Evolutionary conservation across 2,329 filamentous ascomycete genomes (phyloP).

Genomic region (Zalaria sp.): DNA sequence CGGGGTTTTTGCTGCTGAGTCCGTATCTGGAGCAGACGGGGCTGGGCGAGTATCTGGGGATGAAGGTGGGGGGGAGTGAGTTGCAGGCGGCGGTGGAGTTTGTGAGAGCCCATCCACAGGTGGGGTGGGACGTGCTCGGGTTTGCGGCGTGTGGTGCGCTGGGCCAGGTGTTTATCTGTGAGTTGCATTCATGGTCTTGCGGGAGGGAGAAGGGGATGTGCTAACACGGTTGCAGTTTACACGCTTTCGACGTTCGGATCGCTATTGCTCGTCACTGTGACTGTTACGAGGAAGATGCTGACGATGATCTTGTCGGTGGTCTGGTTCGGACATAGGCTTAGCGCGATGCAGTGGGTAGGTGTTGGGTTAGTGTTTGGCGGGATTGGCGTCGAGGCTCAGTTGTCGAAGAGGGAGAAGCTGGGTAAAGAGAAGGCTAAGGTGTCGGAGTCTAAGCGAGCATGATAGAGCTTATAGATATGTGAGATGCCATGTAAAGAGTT

Average conservation of each 20-base stretch:
- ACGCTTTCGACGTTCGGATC: conserved; percentile 87
- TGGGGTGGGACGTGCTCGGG: conserved; percentile 75
- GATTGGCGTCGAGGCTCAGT: conserved; percentile 77
- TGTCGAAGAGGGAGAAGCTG: conserved; percentile 70
- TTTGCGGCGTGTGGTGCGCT: conserved; percentile 85
- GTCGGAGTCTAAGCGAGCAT: not conserved
- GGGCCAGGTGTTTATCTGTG: conserved; percentile 86
- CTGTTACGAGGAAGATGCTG: conserved; percentile 96
- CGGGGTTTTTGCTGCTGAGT: conserved; percentile 59
- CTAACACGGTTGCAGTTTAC: conserved; percentile 40
- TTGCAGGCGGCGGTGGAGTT: conserved; percentile 68
- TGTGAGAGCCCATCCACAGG: conserved; percentile 62
- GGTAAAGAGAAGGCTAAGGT: conserved; percentile 51
- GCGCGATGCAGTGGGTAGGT: conserved; percentile 83
- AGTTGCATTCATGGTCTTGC: conserved; percentile 10
- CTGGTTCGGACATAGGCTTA: conserved; percentile 81
- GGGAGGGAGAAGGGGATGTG: not conserved
- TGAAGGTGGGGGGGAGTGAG: conserved; percentile 45
- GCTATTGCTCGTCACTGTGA: conserved; percentile 86
- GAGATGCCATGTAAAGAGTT: too few species aligned
- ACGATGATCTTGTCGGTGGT: conserved; percentile 96
- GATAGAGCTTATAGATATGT: not conserved
- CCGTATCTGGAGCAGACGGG: conserved; percentile 60
- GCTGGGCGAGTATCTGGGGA: conserved; percentile 26
- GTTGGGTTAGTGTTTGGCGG: conserved; percentile 89